phyloP scores from a whole-genome alignment of 2,329 filamentous ascomycete species.

The Orbilia brochopaga region DNA sequence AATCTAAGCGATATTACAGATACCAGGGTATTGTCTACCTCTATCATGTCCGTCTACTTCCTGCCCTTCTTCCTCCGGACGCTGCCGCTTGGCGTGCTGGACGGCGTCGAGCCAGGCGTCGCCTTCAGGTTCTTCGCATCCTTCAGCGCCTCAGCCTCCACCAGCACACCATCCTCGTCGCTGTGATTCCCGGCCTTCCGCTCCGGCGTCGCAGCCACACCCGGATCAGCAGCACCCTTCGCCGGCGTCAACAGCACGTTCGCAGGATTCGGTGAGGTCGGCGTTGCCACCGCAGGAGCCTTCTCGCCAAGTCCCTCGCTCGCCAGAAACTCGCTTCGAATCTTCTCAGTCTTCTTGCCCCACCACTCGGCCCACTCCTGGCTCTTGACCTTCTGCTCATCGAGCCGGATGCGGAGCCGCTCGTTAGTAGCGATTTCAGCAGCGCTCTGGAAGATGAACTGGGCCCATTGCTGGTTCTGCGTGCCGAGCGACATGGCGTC shows the following conservation, averaged over 20 bases:
- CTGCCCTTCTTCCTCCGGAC: constrained; percentile 51
- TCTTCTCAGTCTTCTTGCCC: constrained; percentile 74
- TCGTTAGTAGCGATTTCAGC: constrained; percentile 93
- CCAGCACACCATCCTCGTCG: constrained; percentile 78
- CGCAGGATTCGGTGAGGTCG: constrained; percentile 26
- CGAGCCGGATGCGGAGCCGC: constrained; percentile 73
- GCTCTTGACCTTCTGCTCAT: constrained; percentile 74
- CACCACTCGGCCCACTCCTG: constrained; percentile 86
- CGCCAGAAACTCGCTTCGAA: constrained; percentile 82
- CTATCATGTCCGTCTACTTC: constrained; percentile 32
- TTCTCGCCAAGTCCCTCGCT: constrained; percentile 60
- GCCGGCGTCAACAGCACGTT: constrained; percentile 56
- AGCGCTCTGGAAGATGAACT: constrained; percentile 94
- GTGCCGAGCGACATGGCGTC: constrained; percentile 95
- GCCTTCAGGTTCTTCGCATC: constrained; percentile 31
- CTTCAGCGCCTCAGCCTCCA: constrained; percentile 63
- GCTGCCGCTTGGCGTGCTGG: constrained; percentile 37
- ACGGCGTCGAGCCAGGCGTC: constrained; percentile 33
- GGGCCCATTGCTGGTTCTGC: constrained; percentile 85
- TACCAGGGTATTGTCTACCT: not conserved
- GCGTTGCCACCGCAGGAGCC: constrained; percentile 58
- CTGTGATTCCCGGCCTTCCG: constrained; percentile 60
- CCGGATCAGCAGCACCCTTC: constrained; percentile 2
- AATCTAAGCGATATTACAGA: not conserved
- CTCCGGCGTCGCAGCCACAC: constrained; percentile 15